A percentile compares a stretch with the other conserved stretches of the same genome.
Evolutionary conservation across 1,284 basidiomycete species (phyloP).

Genomic region (Pseudozyma sp.): DNA sequence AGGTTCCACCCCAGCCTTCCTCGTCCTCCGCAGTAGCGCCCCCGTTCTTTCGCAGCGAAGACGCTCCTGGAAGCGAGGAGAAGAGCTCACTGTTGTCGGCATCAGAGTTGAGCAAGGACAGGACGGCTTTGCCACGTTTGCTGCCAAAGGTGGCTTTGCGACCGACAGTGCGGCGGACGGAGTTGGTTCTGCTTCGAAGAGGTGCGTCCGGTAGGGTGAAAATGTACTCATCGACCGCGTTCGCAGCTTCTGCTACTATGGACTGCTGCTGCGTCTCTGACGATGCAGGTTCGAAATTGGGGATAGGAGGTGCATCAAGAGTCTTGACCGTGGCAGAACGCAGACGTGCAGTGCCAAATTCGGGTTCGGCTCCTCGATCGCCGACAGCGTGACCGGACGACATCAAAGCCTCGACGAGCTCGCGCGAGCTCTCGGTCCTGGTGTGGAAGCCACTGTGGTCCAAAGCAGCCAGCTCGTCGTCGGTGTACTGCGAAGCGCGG

Average conservation of each 20-base stretch:
- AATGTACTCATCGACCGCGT: slow-evolving; percentile 24
- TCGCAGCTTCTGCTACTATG: not conserved
- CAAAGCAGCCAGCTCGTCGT: slow-evolving; percentile 49
- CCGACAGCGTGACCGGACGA: not conserved
- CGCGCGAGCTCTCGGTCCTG: slow-evolving; percentile 43
- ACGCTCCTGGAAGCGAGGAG: slow-evolving; percentile 27
- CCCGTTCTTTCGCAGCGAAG: slow-evolving; percentile 27
- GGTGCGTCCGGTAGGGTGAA: slow-evolving; percentile 16
- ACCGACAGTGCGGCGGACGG: slow-evolving; percentile 19
- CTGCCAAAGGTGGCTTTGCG: slow-evolving; percentile 45
- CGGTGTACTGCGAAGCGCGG: slow-evolving; percentile 52
- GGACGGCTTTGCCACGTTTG: slow-evolving; percentile 45
- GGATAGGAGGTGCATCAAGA: slow-evolving; percentile 11
- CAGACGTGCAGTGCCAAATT: slow-evolving; percentile 45
- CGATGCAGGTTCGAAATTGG: slow-evolving; percentile 9
- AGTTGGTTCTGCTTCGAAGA: slow-evolving; percentile 3
- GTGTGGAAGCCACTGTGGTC: slow-evolving; percentile 11
- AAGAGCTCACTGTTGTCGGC: slow-evolving; percentile 19
- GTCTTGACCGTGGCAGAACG: slow-evolving; percentile 19
- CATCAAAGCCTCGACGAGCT: slow-evolving; percentile 31
- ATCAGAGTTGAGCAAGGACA: slow-evolving; percentile 31
- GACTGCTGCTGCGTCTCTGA: not conserved
- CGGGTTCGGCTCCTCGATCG: slow-evolving; percentile 4
- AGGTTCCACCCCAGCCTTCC: slow-evolving; percentile 51
- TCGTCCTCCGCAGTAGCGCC: slow-evolving; percentile 24